Evolutionary conservation across 73 alveolate species (phyloP), one percentile per base, ranked within the genome.

Genomic region (Symbiodinium natans): DNA sequence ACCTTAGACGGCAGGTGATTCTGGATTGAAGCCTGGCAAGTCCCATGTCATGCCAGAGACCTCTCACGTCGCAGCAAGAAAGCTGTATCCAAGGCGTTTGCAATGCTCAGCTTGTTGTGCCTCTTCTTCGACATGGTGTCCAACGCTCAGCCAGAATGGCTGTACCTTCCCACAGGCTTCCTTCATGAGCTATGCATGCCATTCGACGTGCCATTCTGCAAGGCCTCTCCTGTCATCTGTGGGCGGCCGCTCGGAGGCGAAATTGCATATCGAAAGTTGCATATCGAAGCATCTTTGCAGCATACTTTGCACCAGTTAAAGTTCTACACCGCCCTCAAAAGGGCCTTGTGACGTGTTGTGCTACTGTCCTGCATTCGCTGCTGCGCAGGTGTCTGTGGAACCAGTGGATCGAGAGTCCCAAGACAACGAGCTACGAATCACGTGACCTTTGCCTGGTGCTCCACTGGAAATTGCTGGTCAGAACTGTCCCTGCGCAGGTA

Each of bases 31-130:
- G n/a, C n/a, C n/a, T n/a, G n/a, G n/a, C n/a, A n/a, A n/a, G n/a
- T n/a, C n/a, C n/a, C n/a, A n/a, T n/a, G n/a, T 9, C 59, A 9
- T 46, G 59, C 59, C 59, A 13, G 21, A 46, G 59, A 46, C 6
- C 59, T 46, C 6, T 6, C 59, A 13, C 59, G 6, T 46, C 59
- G 59, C 59, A 46, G 21, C 59, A 46, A 6, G 13, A 13, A 9
- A 46, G 59, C 59, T 46, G 59, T 15, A 0, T 21, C 71, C 33
- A 27, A 87, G 94, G 95, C 95, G 8, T 89, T 40, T 80, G 74
- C 95, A 25, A 89, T 89, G 95, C 95, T 89, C 42, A 54, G 86
- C 41, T 59, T 89, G 95, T 86, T 89, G 87, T 89, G 95, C 95
- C 86, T 89, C 38, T 89, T 89, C 74, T 89, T 89, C n/a, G 95